Evolutionary conservation across 306 rosid species (phyloP), one percentile per base, ranked within the genome.

Genomic region (Lathyrus aphaca): DNA sequence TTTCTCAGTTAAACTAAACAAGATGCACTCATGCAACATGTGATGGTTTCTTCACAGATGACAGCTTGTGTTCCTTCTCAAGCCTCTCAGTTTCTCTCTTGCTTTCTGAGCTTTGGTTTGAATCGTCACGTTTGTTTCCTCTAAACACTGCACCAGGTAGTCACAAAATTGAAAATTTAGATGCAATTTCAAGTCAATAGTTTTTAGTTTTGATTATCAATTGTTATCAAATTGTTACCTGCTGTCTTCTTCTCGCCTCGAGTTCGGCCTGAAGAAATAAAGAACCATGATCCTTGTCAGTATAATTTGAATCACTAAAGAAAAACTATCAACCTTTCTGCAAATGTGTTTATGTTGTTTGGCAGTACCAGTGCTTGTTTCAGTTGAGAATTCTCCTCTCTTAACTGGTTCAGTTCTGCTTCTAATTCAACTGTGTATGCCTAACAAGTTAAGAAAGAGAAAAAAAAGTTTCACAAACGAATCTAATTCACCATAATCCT

Each of bases 371-470:
- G 76, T 14, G 91, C 84, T 25, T 86, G 91, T 74, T 85, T 90
- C 14, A 93, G 94, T 54, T 85, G 84, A 29, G 83, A 27, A 54
- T 93, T 93, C 58, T 90, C 94, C 39, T 88, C 91, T 71, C 77
- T 82, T 45, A 93, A 51, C 35, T 86, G 94, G 83, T 88, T 90
- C 64, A 90, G 74, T 73, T 90, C 98, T 35, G 92, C 94, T 87
- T 93, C 97, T 48, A 93, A 68, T 58, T 93, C 98, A 58, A 90
- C 92, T 0, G 97, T 93, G 67, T 93, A 93, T 10, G 98, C 98
- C 98, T 93, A 81, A 46, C 21, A 55, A 71, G 21, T 13, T n/a
- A 42, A 43, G 15, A 37, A 61, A 11, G 17, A 62, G 18, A 11
- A 1, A 13, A n/a, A 10, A 13, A 32, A 1, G 15, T 73, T 30